Conservation (phyloP, 306 rosid species). For the Medicago arabica region DNA sequence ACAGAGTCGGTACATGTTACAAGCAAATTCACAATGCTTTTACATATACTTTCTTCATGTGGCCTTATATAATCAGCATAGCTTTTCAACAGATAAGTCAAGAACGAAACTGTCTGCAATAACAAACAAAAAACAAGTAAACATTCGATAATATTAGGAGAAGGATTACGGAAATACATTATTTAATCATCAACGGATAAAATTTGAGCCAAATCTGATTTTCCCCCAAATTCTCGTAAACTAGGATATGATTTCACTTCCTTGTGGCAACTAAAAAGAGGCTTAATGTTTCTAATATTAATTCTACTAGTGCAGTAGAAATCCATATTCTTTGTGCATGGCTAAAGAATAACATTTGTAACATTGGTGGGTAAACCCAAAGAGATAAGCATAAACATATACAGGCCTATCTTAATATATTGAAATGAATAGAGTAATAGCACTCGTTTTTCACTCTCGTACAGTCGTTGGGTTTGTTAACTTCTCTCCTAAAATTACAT, state of each 20-base stretch:
- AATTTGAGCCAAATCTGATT: background rate
- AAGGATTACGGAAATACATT: constrained; percentile 37
- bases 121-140: constrained; percentile 41
- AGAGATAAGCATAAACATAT: constrained; percentile 19
- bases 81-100: constrained; percentile 93
- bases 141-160: constrained; percentile 22
- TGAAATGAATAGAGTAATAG: constrained; percentile 18
- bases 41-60: constrained; percentile 98
- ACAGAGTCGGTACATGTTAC: constrained; percentile 99
- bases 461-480: background rate
- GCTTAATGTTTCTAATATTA: constrained; percentile 27
- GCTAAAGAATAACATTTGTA: constrained; percentile 25
- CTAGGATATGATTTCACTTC: background rate
- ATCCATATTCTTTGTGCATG: constrained; percentile 9
- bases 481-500: constrained; percentile 23
- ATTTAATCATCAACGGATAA: constrained; percentile 5
- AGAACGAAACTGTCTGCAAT: constrained; percentile 94
- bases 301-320: constrained; percentile 17
- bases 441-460: constrained; percentile 18
- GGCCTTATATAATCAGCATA: constrained; percentile 95
- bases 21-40: constrained; percentile 97
- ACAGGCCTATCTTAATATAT: constrained; percentile 14
- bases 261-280: constrained; percentile 8
- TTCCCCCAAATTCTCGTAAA: too few relatives aligned
- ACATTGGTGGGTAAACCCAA: constrained; percentile 8